Conservation (phyloP, 805 yeast species). For the Priceomyces fermenticarens region DNA sequence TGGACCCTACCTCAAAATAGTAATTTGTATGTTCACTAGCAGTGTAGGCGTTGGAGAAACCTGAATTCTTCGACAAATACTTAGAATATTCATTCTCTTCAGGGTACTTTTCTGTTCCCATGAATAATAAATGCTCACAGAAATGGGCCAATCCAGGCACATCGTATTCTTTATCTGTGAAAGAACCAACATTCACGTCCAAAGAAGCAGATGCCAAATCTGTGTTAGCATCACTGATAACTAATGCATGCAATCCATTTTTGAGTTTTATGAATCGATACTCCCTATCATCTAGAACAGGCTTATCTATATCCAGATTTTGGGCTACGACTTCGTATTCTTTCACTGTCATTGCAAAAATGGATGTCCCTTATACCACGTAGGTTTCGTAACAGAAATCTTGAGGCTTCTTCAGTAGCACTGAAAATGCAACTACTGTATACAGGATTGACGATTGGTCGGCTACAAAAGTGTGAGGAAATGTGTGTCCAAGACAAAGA, state of each 20-base stretch:
- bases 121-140: conserved; percentile 60
- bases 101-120: conserved; percentile 79
- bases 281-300: conserved; percentile 66
- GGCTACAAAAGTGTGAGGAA: too few relatives aligned
- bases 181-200: conserved; percentile 77
- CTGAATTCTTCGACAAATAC: conserved; percentile 79
- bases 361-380: neutral
- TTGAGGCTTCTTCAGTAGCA: too few relatives aligned
- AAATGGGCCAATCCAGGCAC: conserved; percentile 80
- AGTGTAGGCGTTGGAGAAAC: conserved; percentile 89
- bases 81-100: conserved; percentile 70
- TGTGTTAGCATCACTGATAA: conserved; percentile 66
- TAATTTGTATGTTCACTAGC: conserved; percentile 87
- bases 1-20: conserved; percentile 78
- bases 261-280: conserved; percentile 63
- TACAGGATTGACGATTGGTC: too few relatives aligned
- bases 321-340: conserved; percentile 24
- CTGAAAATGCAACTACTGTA: too few relatives aligned
- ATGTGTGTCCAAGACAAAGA: neutral
- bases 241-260: conserved; percentile 57
- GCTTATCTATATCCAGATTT: conserved; percentile 35
- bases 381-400: neutral
- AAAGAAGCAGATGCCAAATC: conserved; percentile 78
- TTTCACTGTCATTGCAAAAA: conserved; percentile 4
- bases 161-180: conserved; percentile 57